These are phyloP conservation scores for Hypomyces rosellus DNA, from an alignment of 2,329 filamentous ascomycete genomes.

Conservation along the genomic window DNA sequence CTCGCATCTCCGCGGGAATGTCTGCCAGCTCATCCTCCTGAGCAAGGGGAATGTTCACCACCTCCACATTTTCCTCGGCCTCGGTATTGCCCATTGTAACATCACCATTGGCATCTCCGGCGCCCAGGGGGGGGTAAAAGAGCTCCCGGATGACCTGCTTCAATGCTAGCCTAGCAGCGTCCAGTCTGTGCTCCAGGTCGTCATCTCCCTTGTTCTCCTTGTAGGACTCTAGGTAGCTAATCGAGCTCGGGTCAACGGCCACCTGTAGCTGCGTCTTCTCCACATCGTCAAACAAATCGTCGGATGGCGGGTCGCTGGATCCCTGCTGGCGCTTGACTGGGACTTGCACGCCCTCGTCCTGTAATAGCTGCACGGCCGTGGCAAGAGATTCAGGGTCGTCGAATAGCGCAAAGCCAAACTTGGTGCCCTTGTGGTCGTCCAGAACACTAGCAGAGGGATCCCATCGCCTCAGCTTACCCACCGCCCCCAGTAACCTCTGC, in stretches of 20 bases:
- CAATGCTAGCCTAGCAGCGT: constrained; percentile 62
- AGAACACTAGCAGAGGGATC: constrained; percentile 59
- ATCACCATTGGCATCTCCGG: constrained; percentile 59
- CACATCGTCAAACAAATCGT: constrained; percentile 45
- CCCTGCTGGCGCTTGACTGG: constrained; percentile 69
- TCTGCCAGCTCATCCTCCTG: constrained; percentile 92
- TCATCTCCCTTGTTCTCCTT: constrained; percentile 60
- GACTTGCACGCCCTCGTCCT: constrained; percentile 74
- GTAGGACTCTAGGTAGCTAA: constrained; percentile 80
- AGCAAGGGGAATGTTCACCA: constrained; percentile 81
- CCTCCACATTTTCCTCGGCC: constrained; percentile 64
- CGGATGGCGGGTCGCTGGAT: constrained; percentile 33
- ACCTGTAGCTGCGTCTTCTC: constrained; percentile 68
- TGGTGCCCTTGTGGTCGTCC: constrained; percentile 69
- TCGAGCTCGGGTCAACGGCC: constrained; percentile 73
- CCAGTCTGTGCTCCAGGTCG: constrained; percentile 59
- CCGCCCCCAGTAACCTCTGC: constrained; percentile 69
- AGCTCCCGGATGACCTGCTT: constrained; percentile 63
- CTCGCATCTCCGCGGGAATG: constrained; percentile 92
- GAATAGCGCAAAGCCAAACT: constrained; percentile 93
- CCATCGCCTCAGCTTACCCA: constrained; percentile 78
- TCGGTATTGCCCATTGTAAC: constrained; percentile 60
- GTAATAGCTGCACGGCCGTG: constrained; percentile 77
- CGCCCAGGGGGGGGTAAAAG: constrained; percentile 55
- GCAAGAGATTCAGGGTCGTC: constrained; percentile 85